These are phyloP conservation scores for Cercospora zeina DNA, from an alignment of 2,329 filamentous ascomycete genomes.

Conservation along the genomic window DNA sequence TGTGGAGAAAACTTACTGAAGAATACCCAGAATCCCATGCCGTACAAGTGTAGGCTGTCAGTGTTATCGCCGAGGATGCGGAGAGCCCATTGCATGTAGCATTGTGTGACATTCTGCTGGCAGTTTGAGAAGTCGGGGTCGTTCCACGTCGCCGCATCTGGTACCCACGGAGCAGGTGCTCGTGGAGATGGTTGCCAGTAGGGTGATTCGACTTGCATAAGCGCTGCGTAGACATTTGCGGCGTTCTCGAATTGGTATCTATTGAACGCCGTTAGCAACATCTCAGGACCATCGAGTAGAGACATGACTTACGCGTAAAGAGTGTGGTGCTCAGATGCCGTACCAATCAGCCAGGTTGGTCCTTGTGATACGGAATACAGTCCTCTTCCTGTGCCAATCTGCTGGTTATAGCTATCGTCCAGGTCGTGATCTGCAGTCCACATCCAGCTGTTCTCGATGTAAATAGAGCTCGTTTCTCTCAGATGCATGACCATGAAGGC, in stretches of 20 bases:
- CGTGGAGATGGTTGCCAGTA: constrained; percentile 41
- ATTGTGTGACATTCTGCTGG: constrained; percentile 32
- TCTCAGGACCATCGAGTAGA: background rate
- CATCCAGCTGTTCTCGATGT: constrained; percentile 57
- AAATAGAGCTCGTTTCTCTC: constrained; percentile 48
- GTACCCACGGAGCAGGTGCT: constrained; percentile 48
- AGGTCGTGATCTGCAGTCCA: constrained; percentile 55
- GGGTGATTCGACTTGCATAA: constrained; percentile 57
- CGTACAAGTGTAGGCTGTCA: constrained; percentile 44
- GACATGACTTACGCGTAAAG: constrained; percentile 46
- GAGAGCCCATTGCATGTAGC: constrained; percentile 40
- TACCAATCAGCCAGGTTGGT: constrained; percentile 55
- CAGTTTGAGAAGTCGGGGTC: constrained; percentile 38
- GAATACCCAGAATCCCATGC: constrained; percentile 45
- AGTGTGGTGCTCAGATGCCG: constrained; percentile 54
- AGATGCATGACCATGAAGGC: constrained; percentile 50
- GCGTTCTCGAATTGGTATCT: constrained; percentile 51
- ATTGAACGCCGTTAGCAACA: background rate
- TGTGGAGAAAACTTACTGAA: constrained; percentile 38
- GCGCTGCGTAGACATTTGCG: constrained; percentile 51
- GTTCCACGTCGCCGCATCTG: constrained; percentile 36
- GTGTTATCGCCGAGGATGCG: constrained; percentile 35
- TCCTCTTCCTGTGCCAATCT: constrained; percentile 46
- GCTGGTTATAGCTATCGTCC: constrained; percentile 44
- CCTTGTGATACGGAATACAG: constrained; percentile 45